A percentile compares a stretch with the other conserved stretches of the same genome.
Evolutionary conservation across 306 rosid species (phyloP).

Genomic region (Styphnolobium japonicum): DNA sequence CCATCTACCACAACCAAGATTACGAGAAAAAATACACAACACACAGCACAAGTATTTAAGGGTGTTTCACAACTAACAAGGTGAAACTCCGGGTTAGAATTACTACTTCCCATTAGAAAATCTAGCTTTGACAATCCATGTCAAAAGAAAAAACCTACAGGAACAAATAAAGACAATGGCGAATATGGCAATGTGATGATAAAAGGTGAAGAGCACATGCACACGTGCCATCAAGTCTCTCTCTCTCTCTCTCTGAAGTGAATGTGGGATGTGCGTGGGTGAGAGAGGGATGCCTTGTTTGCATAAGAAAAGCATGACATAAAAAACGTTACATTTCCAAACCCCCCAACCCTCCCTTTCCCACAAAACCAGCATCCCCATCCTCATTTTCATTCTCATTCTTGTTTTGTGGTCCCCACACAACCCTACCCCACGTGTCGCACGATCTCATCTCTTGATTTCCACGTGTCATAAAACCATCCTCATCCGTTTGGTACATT

Average conservation of each 20-base stretch:
- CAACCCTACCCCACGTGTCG: constrained; percentile 30
- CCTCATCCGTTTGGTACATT: not conserved
- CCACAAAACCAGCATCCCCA: constrained; percentile 22
- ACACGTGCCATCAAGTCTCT: constrained; percentile 20
- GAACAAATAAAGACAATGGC: not conserved
- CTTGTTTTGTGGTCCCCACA: constrained; percentile 27
- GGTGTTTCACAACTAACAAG: too few relatives aligned
- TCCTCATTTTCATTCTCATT: constrained; percentile 21
- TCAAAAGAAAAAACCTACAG: too few relatives aligned
- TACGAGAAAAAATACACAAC: too few relatives aligned
- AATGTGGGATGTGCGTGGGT: constrained; percentile 20
- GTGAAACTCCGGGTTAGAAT: too few relatives aligned
- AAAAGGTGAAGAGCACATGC: not conserved
- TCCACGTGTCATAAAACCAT: constrained; percentile 18
- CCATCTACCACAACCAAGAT: not conserved
- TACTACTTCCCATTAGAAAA: too few relatives aligned
- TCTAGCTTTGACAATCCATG: too few relatives aligned
- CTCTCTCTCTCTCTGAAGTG: not conserved
- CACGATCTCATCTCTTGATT: not conserved
- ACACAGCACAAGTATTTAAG: too few relatives aligned
- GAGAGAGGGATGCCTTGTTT: constrained; percentile 13
- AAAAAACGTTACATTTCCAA: constrained; percentile 25
- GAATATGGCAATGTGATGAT: not conserved
- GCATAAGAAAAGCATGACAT: constrained; percentile 48
- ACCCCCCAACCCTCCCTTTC: constrained; percentile 25